Conservation (phyloP, 495 filamentous ascomycete species). For the Pyronema domesticum region DNA sequence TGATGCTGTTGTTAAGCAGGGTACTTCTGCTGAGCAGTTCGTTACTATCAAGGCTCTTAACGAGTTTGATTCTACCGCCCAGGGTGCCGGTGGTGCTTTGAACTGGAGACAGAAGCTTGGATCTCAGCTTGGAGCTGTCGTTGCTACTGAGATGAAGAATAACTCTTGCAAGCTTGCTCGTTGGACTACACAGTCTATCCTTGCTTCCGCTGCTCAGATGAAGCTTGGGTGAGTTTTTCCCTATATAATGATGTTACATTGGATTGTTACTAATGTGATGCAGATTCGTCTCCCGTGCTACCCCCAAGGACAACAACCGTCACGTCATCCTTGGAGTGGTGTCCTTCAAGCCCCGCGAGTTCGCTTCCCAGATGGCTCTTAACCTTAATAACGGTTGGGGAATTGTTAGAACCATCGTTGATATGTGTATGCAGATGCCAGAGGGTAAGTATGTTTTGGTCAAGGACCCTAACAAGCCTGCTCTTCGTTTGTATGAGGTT, state of each 20-base stretch:
- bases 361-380: slow-evolving; percentile 94
- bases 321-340: slow-evolving; percentile 92
- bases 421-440: slow-evolving; percentile 60
- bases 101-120: slow-evolving; percentile 92
- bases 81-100: slow-evolving; percentile 78
- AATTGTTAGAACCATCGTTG: slow-evolving; percentile 90
- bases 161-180: slow-evolving; percentile 93
- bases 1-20: slow-evolving; percentile 83
- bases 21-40: slow-evolving; percentile 72
- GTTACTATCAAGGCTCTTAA: slow-evolving; percentile 90
- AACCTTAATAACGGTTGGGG: slow-evolving; percentile 95
- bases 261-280: slow-evolving; percentile 12
- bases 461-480: slow-evolving; percentile 89
- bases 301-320: slow-evolving; percentile 70
- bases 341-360: slow-evolving; percentile 92
- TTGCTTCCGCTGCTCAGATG: slow-evolving; percentile 90
- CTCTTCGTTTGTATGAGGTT: slow-evolving; percentile 82
- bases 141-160: slow-evolving; percentile 99
- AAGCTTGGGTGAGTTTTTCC: slow-evolving; percentile 64
- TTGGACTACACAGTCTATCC: slow-evolving; percentile 90
- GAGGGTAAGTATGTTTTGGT: slow-evolving; percentile 57
- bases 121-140: slow-evolving; percentile 82
- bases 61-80: slow-evolving; percentile 95
- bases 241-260: not conserved
- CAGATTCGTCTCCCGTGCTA: slow-evolving; percentile 83